Conservation (phyloP, 305 asterid species). For the Stenogyne calaminthoides region DNA sequence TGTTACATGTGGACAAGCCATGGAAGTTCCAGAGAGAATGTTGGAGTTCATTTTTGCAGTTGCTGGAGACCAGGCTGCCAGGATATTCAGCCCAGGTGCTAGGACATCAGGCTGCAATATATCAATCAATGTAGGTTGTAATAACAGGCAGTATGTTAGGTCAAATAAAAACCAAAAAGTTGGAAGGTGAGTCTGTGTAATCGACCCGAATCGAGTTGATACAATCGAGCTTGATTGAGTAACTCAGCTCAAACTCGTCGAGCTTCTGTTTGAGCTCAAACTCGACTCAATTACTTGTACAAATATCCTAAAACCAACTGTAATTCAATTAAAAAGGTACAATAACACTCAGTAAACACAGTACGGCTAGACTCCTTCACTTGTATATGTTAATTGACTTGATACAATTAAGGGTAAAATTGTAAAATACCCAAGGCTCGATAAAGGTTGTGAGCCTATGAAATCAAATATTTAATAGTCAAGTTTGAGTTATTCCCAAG, state of each 20-base stretch:
- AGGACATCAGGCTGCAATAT: conserved; percentile 75
- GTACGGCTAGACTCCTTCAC: no score
- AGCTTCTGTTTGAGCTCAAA: neutral
- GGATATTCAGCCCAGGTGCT: conserved; percentile 94
- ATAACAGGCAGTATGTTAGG: neutral
- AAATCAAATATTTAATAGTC: neutral
- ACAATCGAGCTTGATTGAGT: neutral
- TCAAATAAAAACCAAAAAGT: no score
- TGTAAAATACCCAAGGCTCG: no score
- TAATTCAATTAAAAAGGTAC: neutral
- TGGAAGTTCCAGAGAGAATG: conserved; percentile 89
- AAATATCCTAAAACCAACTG: neutral
- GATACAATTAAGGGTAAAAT: no score
- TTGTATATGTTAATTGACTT: no score
- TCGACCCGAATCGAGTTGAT: neutral
- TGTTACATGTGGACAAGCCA: conserved; percentile 96
- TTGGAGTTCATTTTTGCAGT: conserved; percentile 57
- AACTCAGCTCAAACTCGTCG: no score
- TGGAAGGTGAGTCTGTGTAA: neutral
- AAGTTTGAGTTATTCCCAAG: neutral
- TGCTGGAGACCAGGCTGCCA: conserved; percentile 98
- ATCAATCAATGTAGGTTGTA: conserved; percentile 16
- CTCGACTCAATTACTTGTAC: neutral
- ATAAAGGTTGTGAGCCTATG: neutral
- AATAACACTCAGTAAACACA: neutral